phyloP scores from a whole-genome alignment of 129 eudicot genomes.

The Centrapalus pauciflorus region DNA sequence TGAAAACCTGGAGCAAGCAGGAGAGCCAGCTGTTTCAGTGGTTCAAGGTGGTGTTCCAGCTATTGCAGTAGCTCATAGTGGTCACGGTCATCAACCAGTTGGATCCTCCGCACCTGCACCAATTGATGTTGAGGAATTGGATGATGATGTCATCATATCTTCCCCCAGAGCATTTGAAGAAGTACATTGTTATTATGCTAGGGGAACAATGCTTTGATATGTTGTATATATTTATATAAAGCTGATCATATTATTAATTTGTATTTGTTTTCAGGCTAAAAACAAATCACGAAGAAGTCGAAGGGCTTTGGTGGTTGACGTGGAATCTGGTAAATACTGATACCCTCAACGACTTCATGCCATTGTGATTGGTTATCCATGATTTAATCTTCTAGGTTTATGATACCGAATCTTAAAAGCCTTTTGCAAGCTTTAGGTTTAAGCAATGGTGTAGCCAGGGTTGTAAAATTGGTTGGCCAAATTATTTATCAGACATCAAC shows the following conservation, averaged over 20 bases:
- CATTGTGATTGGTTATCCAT: too few relatives aligned
- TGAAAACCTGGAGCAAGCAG: slow-evolving; percentile 45
- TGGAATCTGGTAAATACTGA: slow-evolving; percentile 52
- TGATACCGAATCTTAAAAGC: too few relatives aligned
- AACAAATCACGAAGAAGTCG: slow-evolving; percentile 50
- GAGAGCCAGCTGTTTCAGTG: slow-evolving; percentile 19
- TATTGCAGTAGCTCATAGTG: not conserved
- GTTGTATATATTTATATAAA: not conserved
- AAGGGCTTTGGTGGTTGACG: slow-evolving; percentile 52
- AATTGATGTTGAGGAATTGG: slow-evolving; percentile 66
- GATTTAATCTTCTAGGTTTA: too few relatives aligned
- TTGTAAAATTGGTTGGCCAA: too few relatives aligned
- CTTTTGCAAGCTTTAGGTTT: too few relatives aligned
- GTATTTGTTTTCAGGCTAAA: slow-evolving; percentile 46
- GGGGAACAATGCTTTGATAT: not conserved
- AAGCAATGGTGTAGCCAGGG: too few relatives aligned
- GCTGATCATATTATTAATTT: not conserved
- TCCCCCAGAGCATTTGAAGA: slow-evolving; percentile 81
- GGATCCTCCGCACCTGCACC: slow-evolving; percentile 35
- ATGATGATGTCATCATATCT: slow-evolving; percentile 70
- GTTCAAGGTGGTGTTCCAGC: slow-evolving; percentile 18
- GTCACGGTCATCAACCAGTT: slow-evolving; percentile 16
- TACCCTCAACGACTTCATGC: not conserved
- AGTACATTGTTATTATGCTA: slow-evolving; percentile 28
- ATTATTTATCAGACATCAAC: too few relatives aligned